phyloP scores from a whole-genome alignment of 768 basidiomycete genomes.

The Rhizopogon vinicolor region DNA sequence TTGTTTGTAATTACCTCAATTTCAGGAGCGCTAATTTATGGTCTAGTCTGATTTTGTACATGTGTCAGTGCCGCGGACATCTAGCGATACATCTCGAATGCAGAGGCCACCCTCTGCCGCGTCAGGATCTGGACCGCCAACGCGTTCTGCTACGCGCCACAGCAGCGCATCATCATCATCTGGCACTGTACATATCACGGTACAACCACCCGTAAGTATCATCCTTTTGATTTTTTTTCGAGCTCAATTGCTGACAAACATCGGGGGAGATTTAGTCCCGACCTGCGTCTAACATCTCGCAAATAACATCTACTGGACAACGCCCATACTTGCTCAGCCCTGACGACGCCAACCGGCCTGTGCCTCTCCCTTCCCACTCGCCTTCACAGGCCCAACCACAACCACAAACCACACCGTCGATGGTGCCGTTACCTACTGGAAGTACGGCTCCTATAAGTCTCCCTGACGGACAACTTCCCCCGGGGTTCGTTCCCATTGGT shows the following conservation, averaged over 20 bases:
- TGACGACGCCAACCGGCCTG: constrained; percentile 33
- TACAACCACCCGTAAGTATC: constrained; percentile 26
- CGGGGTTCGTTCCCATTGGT: constrained; percentile 31
- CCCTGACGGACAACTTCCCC: constrained; percentile 27
- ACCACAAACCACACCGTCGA: constrained; percentile 2
- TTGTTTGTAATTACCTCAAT: not conserved
- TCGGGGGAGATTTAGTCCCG: not conserved
- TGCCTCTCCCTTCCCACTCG: constrained; percentile 23
- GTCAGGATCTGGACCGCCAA: not conserved
- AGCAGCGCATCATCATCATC: constrained; percentile 26
- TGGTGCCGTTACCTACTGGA: constrained; percentile 4
- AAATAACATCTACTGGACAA: constrained; percentile 16
- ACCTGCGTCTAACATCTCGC: constrained; percentile 29
- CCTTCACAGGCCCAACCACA: not conserved
- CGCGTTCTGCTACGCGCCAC: constrained; percentile 15
- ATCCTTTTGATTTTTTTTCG: not conserved
- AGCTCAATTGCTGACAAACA: not conserved
- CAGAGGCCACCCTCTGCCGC: not conserved
- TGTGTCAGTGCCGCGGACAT: constrained; percentile 24
- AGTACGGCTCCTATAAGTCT: constrained; percentile 20
- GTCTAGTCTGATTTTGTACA: constrained; percentile 28
- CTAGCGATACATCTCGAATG: constrained; percentile 15
- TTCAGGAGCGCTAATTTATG: not conserved
- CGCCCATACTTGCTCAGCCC: constrained; percentile 31
- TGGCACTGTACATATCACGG: constrained; percentile 27